Conservation (phyloP, 2,329 filamentous ascomycete species). For the Botrytis hyacinthi region DNA sequence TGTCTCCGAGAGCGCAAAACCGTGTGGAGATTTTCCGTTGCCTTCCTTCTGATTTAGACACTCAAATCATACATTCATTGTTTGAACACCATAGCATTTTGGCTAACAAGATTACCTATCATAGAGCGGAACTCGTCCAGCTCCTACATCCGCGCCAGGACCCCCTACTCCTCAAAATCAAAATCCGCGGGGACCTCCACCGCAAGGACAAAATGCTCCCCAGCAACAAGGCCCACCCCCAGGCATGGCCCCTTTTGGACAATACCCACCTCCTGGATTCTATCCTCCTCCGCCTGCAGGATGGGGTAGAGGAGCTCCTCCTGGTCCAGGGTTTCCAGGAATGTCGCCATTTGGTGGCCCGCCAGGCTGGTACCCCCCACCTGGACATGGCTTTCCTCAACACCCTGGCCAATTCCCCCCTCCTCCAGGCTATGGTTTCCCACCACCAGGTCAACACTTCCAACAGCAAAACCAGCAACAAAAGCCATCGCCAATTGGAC, state of each 20-base stretch:
- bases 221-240: constrained; percentile 24
- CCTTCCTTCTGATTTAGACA: constrained; percentile 90
- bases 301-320: constrained; percentile 55
- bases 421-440: constrained; percentile 43
- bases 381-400: constrained; percentile 71
- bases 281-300: constrained; percentile 45
- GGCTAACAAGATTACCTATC: constrained; percentile 37
- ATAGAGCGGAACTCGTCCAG: constrained; percentile 45
- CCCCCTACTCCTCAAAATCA: constrained; percentile 28
- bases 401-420: constrained; percentile 52
- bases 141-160: constrained; percentile 19
- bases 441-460: constrained; percentile 61
- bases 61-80: constrained; percentile 20
- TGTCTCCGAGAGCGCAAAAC: constrained; percentile 90
- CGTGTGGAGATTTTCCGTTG: constrained; percentile 98
- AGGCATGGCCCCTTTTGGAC: constrained; percentile 39
- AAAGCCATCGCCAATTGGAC: constrained; percentile 53
- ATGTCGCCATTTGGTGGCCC: constrained; percentile 70
- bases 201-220: constrained; percentile 26
- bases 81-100: constrained; percentile 26
- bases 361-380: constrained; percentile 74
- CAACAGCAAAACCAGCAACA: constrained; percentile 40
- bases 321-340: constrained; percentile 65
- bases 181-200: constrained; percentile 22
- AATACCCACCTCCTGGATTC: constrained; percentile 41